These are phyloP conservation scores for Neocatenulostroma microsporum DNA, from an alignment of 2,329 filamentous ascomycete genomes.

Conservation along the genomic window DNA sequence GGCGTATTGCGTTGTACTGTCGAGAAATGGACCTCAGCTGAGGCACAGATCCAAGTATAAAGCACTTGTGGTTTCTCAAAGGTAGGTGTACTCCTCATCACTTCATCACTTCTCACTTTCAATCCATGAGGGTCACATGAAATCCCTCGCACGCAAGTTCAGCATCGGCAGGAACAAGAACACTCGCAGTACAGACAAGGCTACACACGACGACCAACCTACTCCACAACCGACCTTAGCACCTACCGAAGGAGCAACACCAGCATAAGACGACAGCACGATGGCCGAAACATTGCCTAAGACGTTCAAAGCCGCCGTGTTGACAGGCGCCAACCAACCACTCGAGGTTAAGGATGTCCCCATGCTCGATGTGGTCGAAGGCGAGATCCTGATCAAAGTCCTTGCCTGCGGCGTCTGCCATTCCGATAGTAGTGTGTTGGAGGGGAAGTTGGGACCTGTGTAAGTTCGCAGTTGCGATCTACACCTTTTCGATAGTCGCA, in stretches of 20 bases:
- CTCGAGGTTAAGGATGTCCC: constrained; percentile 53
- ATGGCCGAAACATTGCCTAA: constrained; percentile 39
- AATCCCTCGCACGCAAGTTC: no score
- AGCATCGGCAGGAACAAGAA: no score
- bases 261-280: neutral
- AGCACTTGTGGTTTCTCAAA: no score
- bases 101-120: no score
- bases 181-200: no score
- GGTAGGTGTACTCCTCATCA: no score
- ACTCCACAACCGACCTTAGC: no score
- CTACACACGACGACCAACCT: no score
- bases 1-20: no score
- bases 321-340: constrained; percentile 46
- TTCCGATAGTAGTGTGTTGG: constrained; percentile 45
- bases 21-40: no score
- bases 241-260: neutral
- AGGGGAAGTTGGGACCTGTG: constrained; percentile 46
- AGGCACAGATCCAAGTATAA: no score
- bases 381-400: constrained; percentile 62
- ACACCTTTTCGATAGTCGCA: neutral
- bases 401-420: constrained; percentile 66
- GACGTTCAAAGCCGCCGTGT: constrained; percentile 59
- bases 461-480: constrained; percentile 23
- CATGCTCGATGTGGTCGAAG: constrained; percentile 48
- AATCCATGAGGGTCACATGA: no score